These are phyloP conservation scores for Acanthamoeba divionensis DNA, from an alignment of 208 protist species.

Conservation along the genomic window DNA sequence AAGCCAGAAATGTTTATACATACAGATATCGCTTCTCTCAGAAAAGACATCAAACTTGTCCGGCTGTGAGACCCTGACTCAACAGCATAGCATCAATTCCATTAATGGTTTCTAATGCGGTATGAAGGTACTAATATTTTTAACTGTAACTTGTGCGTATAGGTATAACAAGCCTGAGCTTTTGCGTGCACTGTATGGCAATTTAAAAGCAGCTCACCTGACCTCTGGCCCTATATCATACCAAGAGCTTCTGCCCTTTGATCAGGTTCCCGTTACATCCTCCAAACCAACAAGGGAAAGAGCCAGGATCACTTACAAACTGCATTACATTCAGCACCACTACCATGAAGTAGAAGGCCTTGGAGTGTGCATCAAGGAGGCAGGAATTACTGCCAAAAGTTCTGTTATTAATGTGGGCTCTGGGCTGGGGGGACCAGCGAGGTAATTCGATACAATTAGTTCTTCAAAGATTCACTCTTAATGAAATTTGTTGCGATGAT, in stretches of 20 bases:
- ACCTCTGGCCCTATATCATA: slow-evolving; percentile 21
- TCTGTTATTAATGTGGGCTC: slow-evolving; percentile 51
- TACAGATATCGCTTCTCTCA: neutral
- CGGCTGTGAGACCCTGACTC: neutral
- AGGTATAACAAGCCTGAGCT: slow-evolving; percentile 60
- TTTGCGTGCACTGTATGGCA: slow-evolving; percentile 15
- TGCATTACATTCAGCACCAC: slow-evolving; percentile 40
- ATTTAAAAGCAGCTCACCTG: neutral
- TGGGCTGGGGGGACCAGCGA: slow-evolving; percentile 49
- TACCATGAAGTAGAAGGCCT: slow-evolving; percentile 53
- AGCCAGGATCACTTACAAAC: neutral
- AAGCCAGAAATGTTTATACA: neutral
- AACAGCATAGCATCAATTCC: neutral
- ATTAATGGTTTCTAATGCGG: neutral
- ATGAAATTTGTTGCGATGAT: neutral
- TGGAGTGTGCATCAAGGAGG: slow-evolving; percentile 34
- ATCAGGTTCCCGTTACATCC: slow-evolving; percentile 14
- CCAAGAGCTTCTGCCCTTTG: slow-evolving; percentile 55
- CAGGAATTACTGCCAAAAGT: neutral
- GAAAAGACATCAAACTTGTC: slow-evolving; percentile 58
- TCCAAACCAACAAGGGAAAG: neutral
- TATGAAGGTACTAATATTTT: neutral
- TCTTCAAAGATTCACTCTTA: neutral
- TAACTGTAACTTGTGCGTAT: neutral
- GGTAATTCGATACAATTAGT: neutral